phyloP scores from a whole-genome alignment of 2,329 filamentous ascomycete species.

The Pseudogymnoascus destructans region DNA sequence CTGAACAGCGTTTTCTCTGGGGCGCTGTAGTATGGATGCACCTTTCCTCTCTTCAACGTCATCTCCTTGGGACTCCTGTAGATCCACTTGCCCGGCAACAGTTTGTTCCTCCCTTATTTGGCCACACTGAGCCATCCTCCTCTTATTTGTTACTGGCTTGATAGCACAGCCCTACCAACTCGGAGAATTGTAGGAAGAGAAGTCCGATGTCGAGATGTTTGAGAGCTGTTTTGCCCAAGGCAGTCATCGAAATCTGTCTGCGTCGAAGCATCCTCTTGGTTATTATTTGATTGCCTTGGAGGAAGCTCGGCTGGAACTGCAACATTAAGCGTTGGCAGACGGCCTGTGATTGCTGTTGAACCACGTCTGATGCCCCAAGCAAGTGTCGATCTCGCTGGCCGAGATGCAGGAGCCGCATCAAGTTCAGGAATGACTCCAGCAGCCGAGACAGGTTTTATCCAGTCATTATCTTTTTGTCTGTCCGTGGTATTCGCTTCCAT shows the following conservation, averaged over 20 bases:
- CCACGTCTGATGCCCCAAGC: not conserved
- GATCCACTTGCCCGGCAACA: not conserved
- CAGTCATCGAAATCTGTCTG: not conserved
- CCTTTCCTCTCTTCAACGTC: not conserved
- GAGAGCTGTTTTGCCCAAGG: not conserved
- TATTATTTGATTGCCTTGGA: not conserved
- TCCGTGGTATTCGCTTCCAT: not conserved
- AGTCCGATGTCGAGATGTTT: not conserved
- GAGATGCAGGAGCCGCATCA: not conserved
- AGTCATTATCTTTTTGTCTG: not conserved
- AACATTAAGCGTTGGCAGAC: not conserved
- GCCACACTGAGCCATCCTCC: not conserved
- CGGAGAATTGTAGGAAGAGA: not conserved
- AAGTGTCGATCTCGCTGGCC: not conserved
- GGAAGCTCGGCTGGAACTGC: not conserved
- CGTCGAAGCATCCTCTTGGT: not conserved
- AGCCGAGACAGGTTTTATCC: not conserved
- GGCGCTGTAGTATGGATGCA: not conserved
- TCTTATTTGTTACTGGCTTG: not conserved
- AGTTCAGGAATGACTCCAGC: not conserved
- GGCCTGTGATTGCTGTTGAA: not conserved
- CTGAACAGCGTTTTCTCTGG: not conserved
- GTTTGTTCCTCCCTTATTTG: not conserved
- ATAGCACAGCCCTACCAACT: not conserved
- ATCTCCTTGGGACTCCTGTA: too few relatives aligned